Base-by-base conservation (phyloP, 805 yeast genomes). In the Ogataea haglerorum region DNA sequence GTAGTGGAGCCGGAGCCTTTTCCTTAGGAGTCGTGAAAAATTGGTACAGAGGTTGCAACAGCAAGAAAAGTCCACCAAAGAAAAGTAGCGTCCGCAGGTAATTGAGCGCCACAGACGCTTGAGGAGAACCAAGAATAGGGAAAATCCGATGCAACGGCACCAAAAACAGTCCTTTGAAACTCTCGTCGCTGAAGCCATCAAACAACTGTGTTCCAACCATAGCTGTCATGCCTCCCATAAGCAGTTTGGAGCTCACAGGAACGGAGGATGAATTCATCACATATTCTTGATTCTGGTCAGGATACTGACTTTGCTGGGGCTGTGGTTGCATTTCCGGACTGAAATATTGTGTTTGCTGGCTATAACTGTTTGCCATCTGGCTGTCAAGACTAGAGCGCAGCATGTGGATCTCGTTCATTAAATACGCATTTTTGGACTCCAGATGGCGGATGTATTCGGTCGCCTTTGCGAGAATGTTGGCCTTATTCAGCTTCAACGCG, bases 401-500 rank as follows among this genome's bases (percentile, higher is more conserved):
- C 38, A 73, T 73, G 28, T 70, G 66, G 40, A 80, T 67, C 58
- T 85, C 88, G 46, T 67, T 58, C 38, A 58, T 56, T 52, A 85
- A 64, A 25, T 64, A 58, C 3, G 61, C 58, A 52, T 83, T 84
- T 46, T 80, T 76, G 40, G 64, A 57, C 58, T 85, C 89, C 48
- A 85, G 65, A 57, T 84, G 88, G 54, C 73, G 69, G 54, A 85
- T 85, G 59, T 86, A 86, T 62, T 85, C 95, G 1, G 87, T 80
- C 7, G 90, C 86, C 55, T 85, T 85, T 27, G 86, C 71, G 38
- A 85, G 65, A 10, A 85, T 83, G 21, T 82, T 82, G 10, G 91
- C 93, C 61, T 85, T 85, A 60, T 84, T 85, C 40, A 86, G 67
- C 57, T 84, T 84, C 24, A 76, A 63, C 8, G 90, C 89, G 0